These are phyloP conservation scores for Discostella pseudostelligera DNA, from an alignment of 108 stramenopile species.

Conservation along the genomic window DNA sequence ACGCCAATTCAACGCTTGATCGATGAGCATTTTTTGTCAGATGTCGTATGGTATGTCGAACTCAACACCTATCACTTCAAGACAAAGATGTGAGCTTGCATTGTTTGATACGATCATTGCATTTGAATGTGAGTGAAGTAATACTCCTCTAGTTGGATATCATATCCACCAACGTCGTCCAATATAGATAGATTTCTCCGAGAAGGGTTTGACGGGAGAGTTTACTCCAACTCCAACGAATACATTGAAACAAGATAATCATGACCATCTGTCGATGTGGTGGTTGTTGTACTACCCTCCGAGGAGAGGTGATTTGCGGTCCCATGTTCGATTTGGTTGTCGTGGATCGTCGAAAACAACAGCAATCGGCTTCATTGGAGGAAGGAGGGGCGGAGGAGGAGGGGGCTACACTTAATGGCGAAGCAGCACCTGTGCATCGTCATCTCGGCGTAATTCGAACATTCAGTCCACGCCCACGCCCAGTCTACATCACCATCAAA, in stretches of 20 bases:
- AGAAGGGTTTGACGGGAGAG: too few species aligned
- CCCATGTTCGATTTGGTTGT: constrained; percentile 10
- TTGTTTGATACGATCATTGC: too few species aligned
- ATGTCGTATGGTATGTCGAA: too few species aligned
- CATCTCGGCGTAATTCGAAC: constrained; percentile 1
- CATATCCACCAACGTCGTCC: too few species aligned
- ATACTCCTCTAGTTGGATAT: too few species aligned
- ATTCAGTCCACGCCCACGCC: constrained; percentile 11
- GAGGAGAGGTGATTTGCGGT: not conserved
- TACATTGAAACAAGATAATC: not conserved
- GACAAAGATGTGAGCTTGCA: too few species aligned
- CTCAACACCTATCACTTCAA: too few species aligned
- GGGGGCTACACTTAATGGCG: not conserved
- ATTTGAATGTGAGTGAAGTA: too few species aligned
- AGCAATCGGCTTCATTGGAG: too few species aligned
- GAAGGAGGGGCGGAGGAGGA: too few species aligned
- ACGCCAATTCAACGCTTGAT: not conserved
- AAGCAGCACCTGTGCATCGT: constrained; percentile 1
- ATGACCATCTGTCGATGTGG: not conserved
- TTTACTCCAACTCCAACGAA: too few species aligned
- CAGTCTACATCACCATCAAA: not conserved
- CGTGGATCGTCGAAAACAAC: not conserved
- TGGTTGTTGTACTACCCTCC: not conserved
- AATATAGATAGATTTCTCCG: too few species aligned
- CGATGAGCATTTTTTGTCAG: not conserved